These are phyloP conservation scores for Paramecium sonneborni DNA, from an alignment of 73 alveolate genomes.

Conservation along the genomic window DNA sequence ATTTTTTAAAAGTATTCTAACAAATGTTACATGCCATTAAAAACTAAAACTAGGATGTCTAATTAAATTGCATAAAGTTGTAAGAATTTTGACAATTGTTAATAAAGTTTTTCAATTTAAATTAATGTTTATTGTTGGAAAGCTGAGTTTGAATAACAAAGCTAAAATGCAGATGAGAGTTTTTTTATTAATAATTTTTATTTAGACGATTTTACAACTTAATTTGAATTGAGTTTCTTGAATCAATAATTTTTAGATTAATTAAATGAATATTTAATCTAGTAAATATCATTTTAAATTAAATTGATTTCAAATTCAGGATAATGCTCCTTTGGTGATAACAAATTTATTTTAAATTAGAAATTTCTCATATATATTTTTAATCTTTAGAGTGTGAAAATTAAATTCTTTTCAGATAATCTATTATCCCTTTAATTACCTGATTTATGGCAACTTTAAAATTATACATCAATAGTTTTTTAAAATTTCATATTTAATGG, in stretches of 20 bases:
- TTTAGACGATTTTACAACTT: background rate
- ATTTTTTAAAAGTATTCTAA: background rate
- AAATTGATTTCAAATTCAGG: background rate
- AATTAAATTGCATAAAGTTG: background rate
- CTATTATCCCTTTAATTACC: background rate
- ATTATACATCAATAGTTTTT: background rate
- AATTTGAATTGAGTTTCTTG: background rate
- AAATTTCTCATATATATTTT: background rate
- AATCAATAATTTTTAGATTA: background rate
- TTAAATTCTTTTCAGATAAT: background rate
- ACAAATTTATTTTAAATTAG: background rate
- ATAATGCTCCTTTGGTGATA: background rate
- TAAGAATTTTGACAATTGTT: background rate
- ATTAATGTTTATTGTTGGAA: background rate
- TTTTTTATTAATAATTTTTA: background rate
- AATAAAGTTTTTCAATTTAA: background rate
- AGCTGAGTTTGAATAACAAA: background rate
- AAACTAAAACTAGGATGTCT: background rate
- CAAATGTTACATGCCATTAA: background rate
- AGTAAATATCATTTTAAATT: background rate
- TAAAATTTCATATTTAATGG: background rate
- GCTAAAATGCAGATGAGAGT: background rate
- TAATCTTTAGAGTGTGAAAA: background rate
- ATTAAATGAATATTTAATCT: background rate
- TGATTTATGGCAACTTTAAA: background rate